Base-by-base conservation (phyloP, 1,284 basidiomycete species). In the Exobasidium cylindrosporum region DNA sequence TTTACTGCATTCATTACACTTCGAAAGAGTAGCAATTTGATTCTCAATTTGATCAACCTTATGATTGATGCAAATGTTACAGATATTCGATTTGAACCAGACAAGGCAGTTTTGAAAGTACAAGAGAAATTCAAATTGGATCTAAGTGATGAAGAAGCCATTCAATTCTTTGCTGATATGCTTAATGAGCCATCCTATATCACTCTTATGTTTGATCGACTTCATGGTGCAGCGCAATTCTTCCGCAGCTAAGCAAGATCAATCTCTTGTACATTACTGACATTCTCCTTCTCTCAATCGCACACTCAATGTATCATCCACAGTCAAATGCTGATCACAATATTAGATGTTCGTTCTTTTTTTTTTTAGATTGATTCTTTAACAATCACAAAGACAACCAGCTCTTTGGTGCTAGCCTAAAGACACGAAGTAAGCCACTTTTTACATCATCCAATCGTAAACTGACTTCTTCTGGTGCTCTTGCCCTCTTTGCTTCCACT, bases 51-150 rank as follows among this genome's bases (percentile, higher is more conserved):
- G 63, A 90, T 98, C 17, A 89, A 92, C 1, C 86, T 99, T 55
- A 98, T 99, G 96, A 89, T 95, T 6, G 94, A 97, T 72, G 95
- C 93, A 0, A 94, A 96, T 72, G 96, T 99, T 29, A 94, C 94
- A 11, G 95, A 98, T 77, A 97, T 99, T 83, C 91, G 93, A 77
- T 87, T 84, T 0, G 85, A 86, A 69, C 85, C 85, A 2, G 85
- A 86, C 70, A 85, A 85, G 74, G 85, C 85, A 0, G 85, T 86
- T 13, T 81, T 83, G 69, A 86, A 86, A 81, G 88, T 98, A 17
- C 91, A 97, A 76, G 95, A 97, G 72, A 98, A 97, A 82, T 99
- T 99, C 81, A 85, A 92, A 72, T 83, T 97, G 58, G 91, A 96
- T 78, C 83, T 97, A 30, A 65, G 56, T 35, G 97, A 80, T 59